Conservation (phyloP, 1,139 yeast species). For the Pneumocystis sp. region DNA sequence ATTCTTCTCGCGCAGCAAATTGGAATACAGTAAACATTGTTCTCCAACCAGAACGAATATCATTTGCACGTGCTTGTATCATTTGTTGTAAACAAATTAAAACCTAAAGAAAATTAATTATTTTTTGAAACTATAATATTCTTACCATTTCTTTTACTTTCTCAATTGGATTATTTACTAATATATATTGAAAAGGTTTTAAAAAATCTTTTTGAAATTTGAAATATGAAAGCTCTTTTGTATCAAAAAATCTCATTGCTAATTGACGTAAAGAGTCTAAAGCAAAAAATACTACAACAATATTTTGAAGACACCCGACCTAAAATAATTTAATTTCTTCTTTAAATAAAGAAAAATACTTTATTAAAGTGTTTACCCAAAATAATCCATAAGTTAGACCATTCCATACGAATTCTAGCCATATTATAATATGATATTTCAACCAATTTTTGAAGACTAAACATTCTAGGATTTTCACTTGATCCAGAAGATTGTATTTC, state of each 20-base stretch:
- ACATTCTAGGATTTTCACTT: conserved; percentile 72
- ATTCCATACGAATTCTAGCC: conserved; percentile 89
- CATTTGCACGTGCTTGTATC: conserved; percentile 58
- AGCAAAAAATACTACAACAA: conserved; percentile 73
- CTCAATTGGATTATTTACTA: conserved; percentile 47
- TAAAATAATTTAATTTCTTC: not conserved
- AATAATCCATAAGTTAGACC: conserved; percentile 90
- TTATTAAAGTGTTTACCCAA: conserved; percentile 82
- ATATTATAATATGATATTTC: conserved; percentile 96
- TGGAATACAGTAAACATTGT: conserved; percentile 69
- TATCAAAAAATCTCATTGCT: conserved; percentile 78
- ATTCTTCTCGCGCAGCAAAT: conserved; percentile 43
- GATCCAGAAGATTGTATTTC: conserved; percentile 83
- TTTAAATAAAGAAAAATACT: not conserved
- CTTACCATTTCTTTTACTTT: conserved; percentile 62
- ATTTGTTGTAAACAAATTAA: conserved; percentile 79
- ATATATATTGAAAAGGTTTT: conserved; percentile 74
- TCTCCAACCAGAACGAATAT: conserved; percentile 88
- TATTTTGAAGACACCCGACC: conserved; percentile 68
- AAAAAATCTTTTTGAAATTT: conserved; percentile 90
- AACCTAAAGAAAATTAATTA: conserved; percentile 18
- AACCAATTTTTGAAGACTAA: conserved; percentile 84
- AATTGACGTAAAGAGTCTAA: conserved; percentile 86
- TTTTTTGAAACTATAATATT: not conserved
- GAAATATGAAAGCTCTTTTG: conserved; percentile 89